phyloP scores from a whole-genome alignment of 495 filamentous ascomycete species.

The Cenococcum geophilum region DNA sequence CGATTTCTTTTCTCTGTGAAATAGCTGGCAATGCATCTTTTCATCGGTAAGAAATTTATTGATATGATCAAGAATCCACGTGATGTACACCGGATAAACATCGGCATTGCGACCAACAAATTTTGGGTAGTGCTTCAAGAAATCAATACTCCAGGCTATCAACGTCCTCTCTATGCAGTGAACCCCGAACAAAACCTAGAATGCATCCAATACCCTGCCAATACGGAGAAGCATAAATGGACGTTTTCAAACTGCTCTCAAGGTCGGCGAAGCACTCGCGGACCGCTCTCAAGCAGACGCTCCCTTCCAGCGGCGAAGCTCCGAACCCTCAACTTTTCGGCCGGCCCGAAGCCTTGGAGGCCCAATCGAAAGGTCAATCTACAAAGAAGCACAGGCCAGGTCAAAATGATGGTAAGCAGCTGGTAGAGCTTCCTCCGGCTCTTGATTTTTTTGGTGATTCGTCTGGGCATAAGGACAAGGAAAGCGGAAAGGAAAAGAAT shows the following conservation, averaged over 20 bases:
- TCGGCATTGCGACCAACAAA: neutral
- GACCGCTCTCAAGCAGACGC: conserved; percentile 31
- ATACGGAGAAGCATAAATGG: conserved; percentile 40
- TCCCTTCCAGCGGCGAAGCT: conserved; percentile 50
- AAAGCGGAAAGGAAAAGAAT: conserved; percentile 4
- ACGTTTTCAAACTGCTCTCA: conserved; percentile 62
- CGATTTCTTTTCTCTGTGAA: conserved; percentile 22
- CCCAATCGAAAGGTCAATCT: conserved; percentile 26
- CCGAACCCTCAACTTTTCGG: conserved; percentile 52
- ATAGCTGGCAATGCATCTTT: conserved; percentile 23
- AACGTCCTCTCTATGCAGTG: no score
- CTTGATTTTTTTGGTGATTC: conserved; percentile 36
- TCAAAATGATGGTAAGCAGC: conserved; percentile 7
- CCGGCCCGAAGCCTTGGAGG: conserved; percentile 30
- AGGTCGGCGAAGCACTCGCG: conserved; percentile 51
- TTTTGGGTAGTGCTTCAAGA: neutral
- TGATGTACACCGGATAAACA: neutral
- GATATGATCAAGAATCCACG: neutral
- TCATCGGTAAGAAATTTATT: neutral
- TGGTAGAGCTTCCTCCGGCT: conserved; percentile 16
- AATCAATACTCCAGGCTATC: no score
- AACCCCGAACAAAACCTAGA: no score
- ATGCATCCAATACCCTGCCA: no score
- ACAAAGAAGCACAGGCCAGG: conserved; percentile 36
- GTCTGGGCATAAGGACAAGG: neutral